Evolutionary conservation across 352 stramenopile genomes (phyloP).

Genomic region (Pythium myriotylum): DNA sequence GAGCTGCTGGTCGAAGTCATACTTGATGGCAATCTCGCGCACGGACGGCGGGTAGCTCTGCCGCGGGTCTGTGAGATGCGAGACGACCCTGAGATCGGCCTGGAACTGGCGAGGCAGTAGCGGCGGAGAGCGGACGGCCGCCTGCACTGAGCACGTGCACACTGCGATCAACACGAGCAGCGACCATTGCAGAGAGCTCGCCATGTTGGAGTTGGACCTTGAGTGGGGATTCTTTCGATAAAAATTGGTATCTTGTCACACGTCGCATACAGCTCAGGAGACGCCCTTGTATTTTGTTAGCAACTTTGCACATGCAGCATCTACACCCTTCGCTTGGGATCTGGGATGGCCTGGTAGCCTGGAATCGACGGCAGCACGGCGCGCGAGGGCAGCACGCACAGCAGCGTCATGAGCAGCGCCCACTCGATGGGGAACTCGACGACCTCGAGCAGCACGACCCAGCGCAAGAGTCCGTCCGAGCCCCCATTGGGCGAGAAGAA

Average conservation of each 20-base stretch:
- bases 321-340: constrained; percentile 2
- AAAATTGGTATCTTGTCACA: constrained; percentile 6
- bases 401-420: constrained; percentile 55
- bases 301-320: too few relatives aligned
- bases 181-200: background rate
- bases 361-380: constrained; percentile 56
- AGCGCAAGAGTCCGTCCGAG: constrained; percentile 40
- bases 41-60: constrained; percentile 61
- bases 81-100: constrained; percentile 55
- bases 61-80: constrained; percentile 61
- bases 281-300: background rate
- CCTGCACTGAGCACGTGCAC: background rate
- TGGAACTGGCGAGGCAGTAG: constrained; percentile 61
- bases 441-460: constrained; percentile 64
- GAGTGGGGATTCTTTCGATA: constrained; percentile 7
- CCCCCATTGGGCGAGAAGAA: constrained; percentile 52
- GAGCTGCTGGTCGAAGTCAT: constrained; percentile 63
- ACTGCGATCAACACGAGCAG: background rate
- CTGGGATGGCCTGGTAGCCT: constrained; percentile 52
- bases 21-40: constrained; percentile 57
- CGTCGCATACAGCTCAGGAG: constrained; percentile 9
- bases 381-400: constrained; percentile 58
- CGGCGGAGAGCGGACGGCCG: constrained; percentile 21
- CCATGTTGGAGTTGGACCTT: background rate
- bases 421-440: constrained; percentile 65